These are phyloP conservation scores for Retiboletus flavoniger DNA, from an alignment of 1,284 basidiomycete genomes.

Conservation along the genomic window DNA sequence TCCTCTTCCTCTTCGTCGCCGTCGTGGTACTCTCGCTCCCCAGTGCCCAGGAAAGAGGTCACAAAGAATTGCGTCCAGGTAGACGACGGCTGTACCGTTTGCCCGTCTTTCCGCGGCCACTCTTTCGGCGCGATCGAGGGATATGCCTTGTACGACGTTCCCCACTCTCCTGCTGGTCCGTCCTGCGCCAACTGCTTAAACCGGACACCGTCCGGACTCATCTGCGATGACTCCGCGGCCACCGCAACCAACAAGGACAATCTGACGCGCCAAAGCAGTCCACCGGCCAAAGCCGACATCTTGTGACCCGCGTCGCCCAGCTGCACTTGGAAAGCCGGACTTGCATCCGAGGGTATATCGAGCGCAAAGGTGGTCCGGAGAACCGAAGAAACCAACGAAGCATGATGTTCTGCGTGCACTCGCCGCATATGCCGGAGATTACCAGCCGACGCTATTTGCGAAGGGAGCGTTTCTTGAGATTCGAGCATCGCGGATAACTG, in stretches of 20 bases:
- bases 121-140: slow-evolving; percentile 60
- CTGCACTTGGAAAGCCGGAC: slow-evolving; percentile 73
- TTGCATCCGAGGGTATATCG: slow-evolving; percentile 86
- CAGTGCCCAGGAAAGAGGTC: slow-evolving; percentile 49
- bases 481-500: slow-evolving; percentile 84
- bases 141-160: slow-evolving; percentile 62
- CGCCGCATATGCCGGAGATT: slow-evolving; percentile 54
- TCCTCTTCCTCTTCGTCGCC: slow-evolving; percentile 44
- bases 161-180: slow-evolving; percentile 52
- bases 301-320: slow-evolving; percentile 34
- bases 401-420: slow-evolving; percentile 81
- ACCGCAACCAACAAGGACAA: slow-evolving; percentile 79
- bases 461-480: slow-evolving; percentile 79
- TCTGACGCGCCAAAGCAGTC: slow-evolving; percentile 83
- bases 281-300: slow-evolving; percentile 45
- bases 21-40: slow-evolving; percentile 55
- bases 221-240: slow-evolving; percentile 43
- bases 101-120: slow-evolving; percentile 29
- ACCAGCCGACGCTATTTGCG: slow-evolving; percentile 42
- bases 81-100: slow-evolving; percentile 14
- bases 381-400: slow-evolving; percentile 68
- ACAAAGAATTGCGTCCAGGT: slow-evolving; percentile 59
- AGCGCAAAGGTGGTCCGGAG: slow-evolving; percentile 79
- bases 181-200: slow-evolving; percentile 58
- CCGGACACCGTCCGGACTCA: slow-evolving; percentile 50